Evolutionary conservation across 257 asterid species (phyloP).

Genomic region (Solanum stenotomum): DNA sequence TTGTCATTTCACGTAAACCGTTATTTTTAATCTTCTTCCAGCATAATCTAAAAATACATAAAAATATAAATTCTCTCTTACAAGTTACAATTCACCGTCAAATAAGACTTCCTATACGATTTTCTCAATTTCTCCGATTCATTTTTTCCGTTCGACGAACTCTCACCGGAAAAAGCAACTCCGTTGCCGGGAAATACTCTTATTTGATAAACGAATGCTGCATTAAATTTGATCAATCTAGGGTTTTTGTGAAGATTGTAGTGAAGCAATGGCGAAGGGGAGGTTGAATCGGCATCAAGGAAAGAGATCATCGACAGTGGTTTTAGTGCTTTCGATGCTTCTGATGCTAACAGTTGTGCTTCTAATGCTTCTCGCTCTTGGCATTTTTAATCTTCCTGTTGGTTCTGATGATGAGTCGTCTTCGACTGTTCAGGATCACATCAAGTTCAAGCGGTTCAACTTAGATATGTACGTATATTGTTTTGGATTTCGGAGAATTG

Average conservation of each 20-base stretch:
- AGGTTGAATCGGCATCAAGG: conserved; percentile 54
- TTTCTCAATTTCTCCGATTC: not conserved
- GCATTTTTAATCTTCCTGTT: conserved; percentile 71
- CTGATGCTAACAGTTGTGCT: conserved; percentile 69
- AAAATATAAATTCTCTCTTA: not conserved
- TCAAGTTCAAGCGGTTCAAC: conserved; percentile 56
- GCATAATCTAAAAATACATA: not conserved
- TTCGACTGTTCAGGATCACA: conserved; percentile 21
- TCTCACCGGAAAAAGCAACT: not conserved
- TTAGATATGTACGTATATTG: conserved; percentile 25
- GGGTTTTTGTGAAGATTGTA: not conserved
- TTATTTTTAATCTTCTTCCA: not conserved
- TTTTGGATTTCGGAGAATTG: not conserved
- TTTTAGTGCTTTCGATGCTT: conserved; percentile 58
- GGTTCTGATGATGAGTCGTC: conserved; percentile 33
- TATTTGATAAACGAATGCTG: not conserved
- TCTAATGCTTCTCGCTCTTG: conserved; percentile 71
- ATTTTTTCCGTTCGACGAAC: not conserved
- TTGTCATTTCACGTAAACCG: not conserved
- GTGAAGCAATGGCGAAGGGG: conserved; percentile 43
- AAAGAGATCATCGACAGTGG: conserved; percentile 55
- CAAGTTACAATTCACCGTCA: not conserved
- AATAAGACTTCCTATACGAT: not conserved
- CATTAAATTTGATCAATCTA: not conserved
- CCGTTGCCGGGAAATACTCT: not conserved